Evolutionary conservation across 768 basidiomycete species (phyloP).

Genomic region (Agaricus subrufescens): DNA sequence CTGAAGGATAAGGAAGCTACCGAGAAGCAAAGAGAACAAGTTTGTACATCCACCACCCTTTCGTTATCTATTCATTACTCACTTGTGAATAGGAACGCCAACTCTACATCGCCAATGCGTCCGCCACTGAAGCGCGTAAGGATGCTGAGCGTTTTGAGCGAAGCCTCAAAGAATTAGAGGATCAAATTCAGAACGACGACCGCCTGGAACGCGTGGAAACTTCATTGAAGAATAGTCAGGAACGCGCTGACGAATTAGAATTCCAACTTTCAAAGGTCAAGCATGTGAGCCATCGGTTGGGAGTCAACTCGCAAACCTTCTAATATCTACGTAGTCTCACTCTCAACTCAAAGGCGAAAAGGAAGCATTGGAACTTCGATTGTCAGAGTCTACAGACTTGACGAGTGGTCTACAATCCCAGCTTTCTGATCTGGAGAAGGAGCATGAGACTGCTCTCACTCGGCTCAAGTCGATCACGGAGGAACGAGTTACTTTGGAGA

Average conservation of each 20-base stretch:
- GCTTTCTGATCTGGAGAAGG: constrained; percentile 40
- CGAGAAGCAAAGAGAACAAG: constrained; percentile 54
- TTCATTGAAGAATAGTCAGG: constrained; percentile 72
- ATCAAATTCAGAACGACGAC: constrained; percentile 81
- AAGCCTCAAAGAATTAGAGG: constrained; percentile 67
- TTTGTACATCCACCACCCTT: constrained; percentile 16
- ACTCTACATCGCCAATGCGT: constrained; percentile 56
- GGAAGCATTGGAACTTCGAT: constrained; percentile 47
- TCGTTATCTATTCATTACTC: constrained; percentile 12
- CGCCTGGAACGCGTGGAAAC: constrained; percentile 69
- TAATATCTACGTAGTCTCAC: constrained; percentile 38
- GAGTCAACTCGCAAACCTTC: background rate
- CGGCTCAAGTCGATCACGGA: constrained; percentile 39
- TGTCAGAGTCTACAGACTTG: constrained; percentile 35
- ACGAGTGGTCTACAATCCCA: constrained; percentile 45
- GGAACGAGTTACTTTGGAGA: constrained; percentile 41
- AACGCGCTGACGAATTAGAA: constrained; percentile 79
- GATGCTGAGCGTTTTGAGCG: constrained; percentile 52
- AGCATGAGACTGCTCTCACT: constrained; percentile 31
- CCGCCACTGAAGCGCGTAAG: constrained; percentile 46
- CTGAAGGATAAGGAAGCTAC: constrained; percentile 50
- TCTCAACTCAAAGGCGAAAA: constrained; percentile 55
- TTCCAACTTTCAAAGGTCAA: constrained; percentile 76
- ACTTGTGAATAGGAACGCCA: constrained; percentile 60
- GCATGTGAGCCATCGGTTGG: constrained; percentile 45